phyloP scores from a whole-genome alignment of 192 early-diverging fungal species.

The Kappamyces sp. region DNA sequence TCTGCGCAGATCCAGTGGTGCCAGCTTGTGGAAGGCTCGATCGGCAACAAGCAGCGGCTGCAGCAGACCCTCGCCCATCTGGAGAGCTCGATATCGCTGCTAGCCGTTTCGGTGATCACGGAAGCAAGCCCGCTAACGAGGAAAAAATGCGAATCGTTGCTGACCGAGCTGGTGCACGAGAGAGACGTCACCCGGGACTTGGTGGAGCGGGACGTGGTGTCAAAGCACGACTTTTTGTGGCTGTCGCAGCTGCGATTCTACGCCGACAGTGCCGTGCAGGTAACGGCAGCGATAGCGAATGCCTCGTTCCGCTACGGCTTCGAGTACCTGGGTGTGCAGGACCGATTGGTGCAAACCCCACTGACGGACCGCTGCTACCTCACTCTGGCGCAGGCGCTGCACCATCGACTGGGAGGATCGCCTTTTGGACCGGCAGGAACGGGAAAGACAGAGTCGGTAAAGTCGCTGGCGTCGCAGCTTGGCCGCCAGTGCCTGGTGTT shows the following conservation, averaged over 20 bases:
- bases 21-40: constrained; percentile 74
- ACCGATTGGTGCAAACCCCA: constrained; percentile 97
- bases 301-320: constrained; percentile 93
- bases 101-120: constrained; percentile 89
- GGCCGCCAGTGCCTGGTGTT: constrained; percentile 98
- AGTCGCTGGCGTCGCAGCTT: constrained; percentile 89
- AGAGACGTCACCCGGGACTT: constrained; percentile 82
- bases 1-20: constrained; percentile 90
- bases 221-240: constrained; percentile 83
- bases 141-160: constrained; percentile 94
- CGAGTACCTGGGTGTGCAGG: constrained; percentile 95
- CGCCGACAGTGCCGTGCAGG: constrained; percentile 56
- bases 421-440: constrained; percentile 99
- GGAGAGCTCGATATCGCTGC: constrained; percentile 14
- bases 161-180: constrained; percentile 99
- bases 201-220: constrained; percentile 36
- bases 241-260: constrained; percentile 95
- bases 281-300: constrained; percentile 89
- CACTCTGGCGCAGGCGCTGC: constrained; percentile 95
- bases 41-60: constrained; percentile 30
- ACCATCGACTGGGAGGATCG: constrained; percentile 85
- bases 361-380: constrained; percentile 98
- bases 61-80: constrained; percentile 21
- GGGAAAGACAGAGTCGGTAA: constrained; percentile 98
- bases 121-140: constrained; percentile 78